Percentiles rank a stretch among this genome's conserved stretches.
These are phyloP conservation scores for Phytomonas francai DNA, from an alignment of 208 protist species.

Conservation along the genomic window DNA sequence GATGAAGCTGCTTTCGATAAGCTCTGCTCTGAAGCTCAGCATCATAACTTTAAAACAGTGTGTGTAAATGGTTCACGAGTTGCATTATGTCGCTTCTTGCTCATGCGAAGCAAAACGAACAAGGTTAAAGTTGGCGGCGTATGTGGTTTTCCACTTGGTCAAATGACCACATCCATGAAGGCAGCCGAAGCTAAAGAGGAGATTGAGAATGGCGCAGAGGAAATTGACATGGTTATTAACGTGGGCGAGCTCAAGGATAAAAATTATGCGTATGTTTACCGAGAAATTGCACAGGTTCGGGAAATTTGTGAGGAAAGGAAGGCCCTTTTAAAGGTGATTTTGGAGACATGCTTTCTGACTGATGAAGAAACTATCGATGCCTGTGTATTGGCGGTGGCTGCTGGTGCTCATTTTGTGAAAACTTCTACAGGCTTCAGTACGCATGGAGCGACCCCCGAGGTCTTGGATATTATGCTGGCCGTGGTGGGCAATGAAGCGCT, in stretches of 20 bases:
- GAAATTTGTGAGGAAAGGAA: slow-evolving; percentile 21
- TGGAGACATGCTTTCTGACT: slow-evolving; percentile 90
- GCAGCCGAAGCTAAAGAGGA: slow-evolving; percentile 63
- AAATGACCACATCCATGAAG: slow-evolving; percentile 77
- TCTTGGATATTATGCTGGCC: slow-evolving; percentile 86
- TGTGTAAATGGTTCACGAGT: slow-evolving; percentile 91
- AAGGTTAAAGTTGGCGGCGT: slow-evolving; percentile 58
- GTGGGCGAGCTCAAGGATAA: slow-evolving; percentile 81
- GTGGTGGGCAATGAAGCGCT: slow-evolving; percentile 66
- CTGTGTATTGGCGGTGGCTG: slow-evolving; percentile 74
- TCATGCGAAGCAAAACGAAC: slow-evolving; percentile 21
- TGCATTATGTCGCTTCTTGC: slow-evolving; percentile 22
- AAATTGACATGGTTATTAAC: slow-evolving; percentile 95
- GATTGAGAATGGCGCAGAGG: slow-evolving; percentile 70
- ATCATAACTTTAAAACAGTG: slow-evolving; percentile 83
- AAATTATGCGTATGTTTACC: slow-evolving; percentile 75
- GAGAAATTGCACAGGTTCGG: slow-evolving; percentile 79
- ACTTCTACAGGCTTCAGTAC: slow-evolving; percentile 93
- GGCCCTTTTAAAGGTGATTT: slow-evolving; percentile 85
- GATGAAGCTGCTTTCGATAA: slow-evolving; percentile 37
- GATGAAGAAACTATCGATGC: slow-evolving; percentile 79
- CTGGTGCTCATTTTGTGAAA: slow-evolving; percentile 91
- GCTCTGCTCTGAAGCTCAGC: slow-evolving; percentile 85
- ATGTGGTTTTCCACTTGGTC: slow-evolving; percentile 91
- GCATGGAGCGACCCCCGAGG: slow-evolving; percentile 81